phyloP scores from a whole-genome alignment of 495 filamentous ascomycete species.

The Geopyxis carbonaria region DNA sequence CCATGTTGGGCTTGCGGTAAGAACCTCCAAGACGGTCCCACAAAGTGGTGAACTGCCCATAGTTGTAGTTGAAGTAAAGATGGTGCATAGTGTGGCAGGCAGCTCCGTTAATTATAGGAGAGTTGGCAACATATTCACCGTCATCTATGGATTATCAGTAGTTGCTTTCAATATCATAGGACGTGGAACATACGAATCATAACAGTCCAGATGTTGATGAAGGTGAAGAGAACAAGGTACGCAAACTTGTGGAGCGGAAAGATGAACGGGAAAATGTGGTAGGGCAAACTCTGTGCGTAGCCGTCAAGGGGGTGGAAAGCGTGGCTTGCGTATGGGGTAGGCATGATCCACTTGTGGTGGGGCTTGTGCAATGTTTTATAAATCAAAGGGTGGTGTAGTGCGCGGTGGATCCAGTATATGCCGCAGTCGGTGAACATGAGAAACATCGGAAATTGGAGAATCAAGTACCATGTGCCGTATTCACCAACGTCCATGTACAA shows the following conservation, averaged over 20 bases:
- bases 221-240: constrained; percentile 69
- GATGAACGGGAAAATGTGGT: constrained; percentile 85
- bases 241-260: constrained; percentile 87
- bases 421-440: constrained; percentile 79
- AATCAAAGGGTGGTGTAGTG: constrained; percentile 61
- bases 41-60: constrained; percentile 87
- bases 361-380: constrained; percentile 90
- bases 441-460: constrained; percentile 80
- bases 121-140: constrained; percentile 84
- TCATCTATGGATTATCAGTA: constrained; percentile 38
- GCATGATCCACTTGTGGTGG: constrained; percentile 99
- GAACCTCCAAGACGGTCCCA: constrained; percentile 86
- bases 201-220: constrained; percentile 95
- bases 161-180: neutral
- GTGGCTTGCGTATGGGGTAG: constrained; percentile 77
- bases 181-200: constrained; percentile 47
- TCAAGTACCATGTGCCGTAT: constrained; percentile 59
- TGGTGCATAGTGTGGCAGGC: constrained; percentile 96
- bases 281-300: constrained; percentile 78
- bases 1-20: constrained; percentile 75
- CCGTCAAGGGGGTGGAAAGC: constrained; percentile 94
- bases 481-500: constrained; percentile 64
- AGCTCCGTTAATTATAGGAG: constrained; percentile 78
- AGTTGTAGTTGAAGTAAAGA: constrained; percentile 98
- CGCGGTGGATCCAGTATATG: constrained; percentile 93